Percentiles rank a stretch among this genome's conserved stretches.
Conservation (phyloP, 192 early-diverging fungal species). For the Radiomyces spectabilis region DNA sequence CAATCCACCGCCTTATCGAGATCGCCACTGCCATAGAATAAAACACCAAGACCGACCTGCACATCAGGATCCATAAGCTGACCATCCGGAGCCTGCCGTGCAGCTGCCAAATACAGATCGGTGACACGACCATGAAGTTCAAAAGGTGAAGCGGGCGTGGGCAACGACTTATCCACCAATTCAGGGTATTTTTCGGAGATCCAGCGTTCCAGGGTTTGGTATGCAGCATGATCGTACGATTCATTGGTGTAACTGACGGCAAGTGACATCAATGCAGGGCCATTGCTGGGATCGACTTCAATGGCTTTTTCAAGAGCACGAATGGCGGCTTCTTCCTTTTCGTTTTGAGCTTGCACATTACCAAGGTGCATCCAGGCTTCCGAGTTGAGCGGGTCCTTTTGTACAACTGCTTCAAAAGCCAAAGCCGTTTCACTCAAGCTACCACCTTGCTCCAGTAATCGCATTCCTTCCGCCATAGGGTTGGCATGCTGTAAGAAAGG, state of each 20-base stretch:
- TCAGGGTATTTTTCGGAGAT: constrained; percentile 65
- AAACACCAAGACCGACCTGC: constrained; percentile 91
- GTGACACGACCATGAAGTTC: constrained; percentile 62
- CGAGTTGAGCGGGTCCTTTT: constrained; percentile 70
- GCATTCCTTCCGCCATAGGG: constrained; percentile 55
- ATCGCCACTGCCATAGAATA: constrained; percentile 93
- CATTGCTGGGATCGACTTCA: constrained; percentile 62
- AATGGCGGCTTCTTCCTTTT: constrained; percentile 93
- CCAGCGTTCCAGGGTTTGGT: constrained; percentile 89
- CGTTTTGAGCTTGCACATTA: constrained; percentile 93
- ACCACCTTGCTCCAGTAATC: constrained; percentile 42
- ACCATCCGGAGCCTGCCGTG: constrained; percentile 46
- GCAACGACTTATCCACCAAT: constrained; percentile 28
- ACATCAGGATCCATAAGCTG: constrained; percentile 79
- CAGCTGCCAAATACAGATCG: constrained; percentile 75
- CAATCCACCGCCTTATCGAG: constrained; percentile 97
- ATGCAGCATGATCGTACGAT: constrained; percentile 80
- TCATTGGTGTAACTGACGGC: constrained; percentile 98
- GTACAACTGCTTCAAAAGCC: constrained; percentile 86
- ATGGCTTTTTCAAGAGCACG: constrained; percentile 83
- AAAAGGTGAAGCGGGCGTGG: constrained; percentile 32
- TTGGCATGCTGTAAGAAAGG: constrained; percentile 54
- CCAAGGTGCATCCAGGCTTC: constrained; percentile 87
- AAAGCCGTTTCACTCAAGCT: constrained; percentile 83
- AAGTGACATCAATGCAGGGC: constrained; percentile 61